phyloP scores from a whole-genome alignment of 2,329 filamentous ascomycete species.

The Verticillium alfalfae region DNA sequence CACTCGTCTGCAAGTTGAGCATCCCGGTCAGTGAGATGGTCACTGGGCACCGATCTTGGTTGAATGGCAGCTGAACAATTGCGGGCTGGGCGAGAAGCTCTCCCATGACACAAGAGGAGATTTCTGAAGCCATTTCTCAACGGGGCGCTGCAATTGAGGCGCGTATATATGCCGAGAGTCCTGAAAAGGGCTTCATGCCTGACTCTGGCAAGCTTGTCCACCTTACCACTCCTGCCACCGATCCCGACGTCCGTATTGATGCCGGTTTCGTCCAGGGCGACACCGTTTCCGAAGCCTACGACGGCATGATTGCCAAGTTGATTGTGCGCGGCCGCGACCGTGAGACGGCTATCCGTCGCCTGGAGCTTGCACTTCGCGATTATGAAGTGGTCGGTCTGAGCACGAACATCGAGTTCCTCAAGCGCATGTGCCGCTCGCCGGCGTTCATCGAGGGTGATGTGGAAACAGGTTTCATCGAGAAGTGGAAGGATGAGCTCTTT shows the following conservation, averaged over 20 bases:
- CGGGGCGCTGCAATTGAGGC: conserved; percentile 90
- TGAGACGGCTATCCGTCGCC: conserved; percentile 74
- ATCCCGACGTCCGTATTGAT: conserved; percentile 79
- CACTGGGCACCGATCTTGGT: conserved; percentile 74
- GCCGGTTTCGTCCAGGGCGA: conserved; percentile 89
- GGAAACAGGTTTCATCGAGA: conserved; percentile 94
- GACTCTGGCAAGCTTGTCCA: conserved; percentile 87
- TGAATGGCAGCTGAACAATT: conserved; percentile 89
- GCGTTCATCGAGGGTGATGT: conserved; percentile 85
- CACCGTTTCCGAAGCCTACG: conserved; percentile 89
- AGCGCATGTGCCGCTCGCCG: conserved; percentile 73
- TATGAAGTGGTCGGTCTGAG: conserved; percentile 91
- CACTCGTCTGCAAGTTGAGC: conserved; percentile 91
- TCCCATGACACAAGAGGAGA: conserved; percentile 53
- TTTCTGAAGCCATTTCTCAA: conserved; percentile 68
- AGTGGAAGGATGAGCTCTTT: conserved; percentile 78
- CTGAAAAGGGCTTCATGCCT: conserved; percentile 85
- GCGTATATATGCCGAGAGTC: conserved; percentile 93
- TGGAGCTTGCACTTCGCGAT: conserved; percentile 72
- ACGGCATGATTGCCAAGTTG: conserved; percentile 98
- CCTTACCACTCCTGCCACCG: conserved; percentile 64
- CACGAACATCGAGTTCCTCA: conserved; percentile 96
- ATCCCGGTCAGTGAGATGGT: conserved; percentile 82
- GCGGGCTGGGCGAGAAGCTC: conserved; percentile 50
- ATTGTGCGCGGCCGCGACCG: conserved; percentile 81